Conservation (phyloP, 2,329 filamentous ascomycete species). For the Nemania bipapillata region DNA sequence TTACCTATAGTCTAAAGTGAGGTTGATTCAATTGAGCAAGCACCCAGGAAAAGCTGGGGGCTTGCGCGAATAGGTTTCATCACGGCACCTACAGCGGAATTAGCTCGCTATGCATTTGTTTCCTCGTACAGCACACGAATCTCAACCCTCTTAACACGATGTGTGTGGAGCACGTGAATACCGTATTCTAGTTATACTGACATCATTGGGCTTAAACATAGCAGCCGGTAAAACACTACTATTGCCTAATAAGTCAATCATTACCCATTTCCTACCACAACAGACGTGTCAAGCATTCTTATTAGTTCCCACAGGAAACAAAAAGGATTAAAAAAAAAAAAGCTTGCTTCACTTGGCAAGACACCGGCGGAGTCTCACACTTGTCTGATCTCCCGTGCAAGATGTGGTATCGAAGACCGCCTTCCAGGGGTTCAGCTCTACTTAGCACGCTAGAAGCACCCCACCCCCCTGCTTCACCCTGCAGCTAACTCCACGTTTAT, state of each 20-base stretch:
- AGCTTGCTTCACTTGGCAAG: neutral
- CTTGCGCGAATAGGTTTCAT: conserved; percentile 11
- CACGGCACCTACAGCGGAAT: neutral
- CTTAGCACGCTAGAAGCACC: conserved; percentile 24
- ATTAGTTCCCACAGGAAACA: neutral
- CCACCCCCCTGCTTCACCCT: conserved; percentile 19
- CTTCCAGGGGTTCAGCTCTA: conserved; percentile 25
- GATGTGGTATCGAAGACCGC: conserved; percentile 9
- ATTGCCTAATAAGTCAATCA: neutral
- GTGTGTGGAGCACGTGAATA: conserved; percentile 8
- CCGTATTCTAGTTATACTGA: conserved; percentile 4
- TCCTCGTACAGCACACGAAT: neutral
- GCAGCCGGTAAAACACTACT: neutral
- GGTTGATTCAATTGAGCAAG: neutral
- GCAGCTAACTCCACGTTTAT: conserved; percentile 35
- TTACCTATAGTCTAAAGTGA: neutral
- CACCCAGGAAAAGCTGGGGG: conserved; percentile 1
- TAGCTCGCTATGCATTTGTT: neutral
- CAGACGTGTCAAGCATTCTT: neutral
- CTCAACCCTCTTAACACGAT: neutral
- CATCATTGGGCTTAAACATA: conserved; percentile 21
- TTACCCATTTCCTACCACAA: neutral
- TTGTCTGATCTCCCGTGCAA: conserved; percentile 27
- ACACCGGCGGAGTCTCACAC: conserved; percentile 19
- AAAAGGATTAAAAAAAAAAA: neutral